Evolutionary conservation across 2,329 filamentous ascomycete species (phyloP), one percentile per base, ranked within the genome.

Genomic region (Exserohilum turcica): DNA sequence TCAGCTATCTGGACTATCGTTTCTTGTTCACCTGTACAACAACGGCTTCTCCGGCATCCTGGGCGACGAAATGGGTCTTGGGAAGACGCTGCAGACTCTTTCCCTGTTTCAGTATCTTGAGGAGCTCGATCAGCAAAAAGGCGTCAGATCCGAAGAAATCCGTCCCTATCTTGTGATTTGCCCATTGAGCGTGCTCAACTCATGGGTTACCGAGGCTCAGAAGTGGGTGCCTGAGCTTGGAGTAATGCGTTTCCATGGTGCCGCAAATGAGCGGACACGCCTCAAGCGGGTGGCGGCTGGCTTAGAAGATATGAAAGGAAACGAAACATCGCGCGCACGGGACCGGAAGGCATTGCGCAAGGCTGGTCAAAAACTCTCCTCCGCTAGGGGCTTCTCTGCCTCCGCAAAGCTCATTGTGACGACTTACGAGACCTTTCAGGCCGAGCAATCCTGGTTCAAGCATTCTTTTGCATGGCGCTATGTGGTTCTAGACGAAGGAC

Each of bases 31-130:
- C 15, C 84, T 99, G 2, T 96, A 97, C 84, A 97, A 97, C 86
- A 99, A 99, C 79, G 97, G 97, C 74, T 86, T 99, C 61, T 97
- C 97, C 69, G 94, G 94, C 82, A 97, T 99, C 63, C 80, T 99
- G 64, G 94, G 94, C 52, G 94, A 99, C 71, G 94, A 99, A 78
- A 99, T 99, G 94, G 94, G 94, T 86, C 88, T 99, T 59, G 94
- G 94, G 74, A 99, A 99, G 80, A 99, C 94, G 0, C 96, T 99
- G 64, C 94, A 99, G 77, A 97, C 94, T 29, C 95, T 99, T 76
- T 96, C 91, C 77, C 80, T 99, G 73, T 90, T 99, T 67, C 96
- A 93, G 13, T 94, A 97, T 72, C 86, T 99, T 48, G 97, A 99
- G 61, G 93, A 97, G 79, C 87, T 85, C 76, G 97, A 97, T 79